Evolutionary conservation across 495 filamentous ascomycete species (phyloP), one percentile per base, ranked within the genome.

Genomic region (Ascodesmis nigricans): DNA sequence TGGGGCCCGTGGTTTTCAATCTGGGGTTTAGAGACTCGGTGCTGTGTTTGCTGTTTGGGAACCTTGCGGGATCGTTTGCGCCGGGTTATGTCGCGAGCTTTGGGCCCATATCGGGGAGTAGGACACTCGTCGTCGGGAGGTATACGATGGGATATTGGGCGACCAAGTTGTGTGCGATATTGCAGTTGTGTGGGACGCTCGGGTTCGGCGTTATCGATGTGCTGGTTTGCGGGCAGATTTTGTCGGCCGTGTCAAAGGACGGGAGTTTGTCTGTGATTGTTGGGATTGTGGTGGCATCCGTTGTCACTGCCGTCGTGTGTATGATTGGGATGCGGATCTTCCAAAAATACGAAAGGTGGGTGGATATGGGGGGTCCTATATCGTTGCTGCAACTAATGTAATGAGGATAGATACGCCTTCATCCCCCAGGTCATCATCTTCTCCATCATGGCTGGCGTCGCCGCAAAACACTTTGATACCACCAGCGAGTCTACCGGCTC

Each of bases 251-350:
- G 1, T 74, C 70, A 3, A 50, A 59, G 1, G 65, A 65, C 20
- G 63, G 63, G 21, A 60, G 45, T 39, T 57, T 83, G 51, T 67
- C 69, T 0, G 64, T 80, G 3, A 64, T 66, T 29, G 77, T 78
- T 6, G 77, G 77, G 10, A 78, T 80, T 45, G 62, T 80, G 14
- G 64, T 80, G 21, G 63, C 69, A 21, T 67, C 71, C 0, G 39
- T 79, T 29, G 67, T 79, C 31, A 63, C 63, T 19, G 77, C 67
- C 69, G 54, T 60, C 0, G 61, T 82, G 15, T 67, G 74, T 0
- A 75, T 71, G 1, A 78, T 81, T 53, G 76, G 76, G 3, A 78
- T 78, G 51, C 59, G 61, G 38, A 56, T 71, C 27, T 78, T 78
- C 52, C 72, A 78, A 40, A 60, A 60, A 36, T 82, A 77, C 50